Percentiles rank a stretch among this genome's conserved stretches.
phyloP scores from a whole-genome alignment of 2,329 filamentous ascomycete genomes.

The Fusarium nodosum region DNA sequence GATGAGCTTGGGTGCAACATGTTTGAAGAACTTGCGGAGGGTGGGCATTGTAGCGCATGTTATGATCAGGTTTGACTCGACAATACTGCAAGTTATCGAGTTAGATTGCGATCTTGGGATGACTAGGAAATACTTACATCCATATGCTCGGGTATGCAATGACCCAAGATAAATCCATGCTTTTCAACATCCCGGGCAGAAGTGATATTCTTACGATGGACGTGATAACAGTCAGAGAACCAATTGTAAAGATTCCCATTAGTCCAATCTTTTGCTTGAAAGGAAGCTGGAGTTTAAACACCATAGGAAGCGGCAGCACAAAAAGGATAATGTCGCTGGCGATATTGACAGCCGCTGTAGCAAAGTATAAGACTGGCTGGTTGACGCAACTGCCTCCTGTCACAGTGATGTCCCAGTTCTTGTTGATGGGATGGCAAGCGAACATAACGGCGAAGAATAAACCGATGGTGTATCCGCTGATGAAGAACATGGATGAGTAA shows the following conservation, averaged over 20 bases:
- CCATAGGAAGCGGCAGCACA: slow-evolving; percentile 60
- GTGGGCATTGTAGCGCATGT: slow-evolving; percentile 59
- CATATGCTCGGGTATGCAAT: slow-evolving; percentile 49
- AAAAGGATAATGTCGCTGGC: slow-evolving; percentile 63
- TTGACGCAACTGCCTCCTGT: slow-evolving; percentile 59
- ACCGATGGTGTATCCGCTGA: slow-evolving; percentile 51
- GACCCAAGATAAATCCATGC: slow-evolving; percentile 50
- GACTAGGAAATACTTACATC: slow-evolving; percentile 45
- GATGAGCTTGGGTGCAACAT: slow-evolving; percentile 54
- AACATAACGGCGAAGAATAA: slow-evolving; percentile 56
- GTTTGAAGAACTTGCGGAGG: slow-evolving; percentile 56
- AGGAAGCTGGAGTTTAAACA: slow-evolving; percentile 61
- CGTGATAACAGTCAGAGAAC: slow-evolving; percentile 54
- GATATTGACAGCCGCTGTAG: slow-evolving; percentile 63
- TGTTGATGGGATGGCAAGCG: slow-evolving; percentile 54
- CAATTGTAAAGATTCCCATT: slow-evolving; percentile 60
- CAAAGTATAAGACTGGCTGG: slow-evolving; percentile 62
- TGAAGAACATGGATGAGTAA: slow-evolving; percentile 50
- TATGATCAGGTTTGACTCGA: slow-evolving; percentile 58
- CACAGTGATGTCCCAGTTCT: slow-evolving; percentile 51
- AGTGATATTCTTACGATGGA: slow-evolving; percentile 51
- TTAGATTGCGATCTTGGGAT: background rate
- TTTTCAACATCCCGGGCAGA: slow-evolving; percentile 48
- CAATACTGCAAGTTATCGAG: slow-evolving; percentile 22
- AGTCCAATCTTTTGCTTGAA: slow-evolving; percentile 62